These are phyloP conservation scores for Ilex aquifolium DNA, from an alignment of 257 asterid genomes.

Conservation along the genomic window DNA sequence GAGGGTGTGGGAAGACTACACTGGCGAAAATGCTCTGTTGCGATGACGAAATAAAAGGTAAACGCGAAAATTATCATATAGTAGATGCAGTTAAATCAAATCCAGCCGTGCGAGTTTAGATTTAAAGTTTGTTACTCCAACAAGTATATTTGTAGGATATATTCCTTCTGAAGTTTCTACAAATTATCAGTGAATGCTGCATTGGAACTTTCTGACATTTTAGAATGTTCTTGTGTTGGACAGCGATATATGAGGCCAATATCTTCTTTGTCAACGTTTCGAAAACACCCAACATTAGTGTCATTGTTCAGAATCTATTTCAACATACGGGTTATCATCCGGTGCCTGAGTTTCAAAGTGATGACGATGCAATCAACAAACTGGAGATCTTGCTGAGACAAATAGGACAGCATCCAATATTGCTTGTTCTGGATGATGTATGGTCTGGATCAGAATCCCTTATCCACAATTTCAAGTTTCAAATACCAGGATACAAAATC, in stretches of 20 bases:
- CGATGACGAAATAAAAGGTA: constrained; percentile 27
- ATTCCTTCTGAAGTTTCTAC: background rate
- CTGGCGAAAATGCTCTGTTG: constrained; percentile 24
- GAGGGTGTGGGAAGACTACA: constrained; percentile 39
- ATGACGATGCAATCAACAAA: constrained; percentile 21
- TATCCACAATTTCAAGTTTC: constrained; percentile 15
- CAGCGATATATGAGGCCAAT: constrained; percentile 19
- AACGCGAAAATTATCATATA: too few relatives aligned
- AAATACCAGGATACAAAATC: constrained; percentile 17
- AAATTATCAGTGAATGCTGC: background rate
- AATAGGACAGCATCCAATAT: constrained; percentile 4
- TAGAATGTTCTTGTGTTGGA: background rate
- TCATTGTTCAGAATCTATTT: constrained; percentile 25
- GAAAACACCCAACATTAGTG: constrained; percentile 14
- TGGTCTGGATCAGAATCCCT: constrained; percentile 21
- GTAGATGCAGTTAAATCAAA: too few relatives aligned
- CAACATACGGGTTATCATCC: background rate
- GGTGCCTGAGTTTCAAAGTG: constrained; percentile 15
- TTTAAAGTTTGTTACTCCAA: too few relatives aligned
- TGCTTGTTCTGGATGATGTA: constrained; percentile 37
- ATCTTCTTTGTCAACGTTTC: constrained; percentile 30
- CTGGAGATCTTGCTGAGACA: constrained; percentile 11
- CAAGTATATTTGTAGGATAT: background rate
- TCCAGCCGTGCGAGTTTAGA: too few relatives aligned
- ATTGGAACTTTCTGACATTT: background rate